Evolutionary conservation across 192 early-diverging fungal genomes (phyloP).

Genomic region (Umbelopsis vinacea): DNA sequence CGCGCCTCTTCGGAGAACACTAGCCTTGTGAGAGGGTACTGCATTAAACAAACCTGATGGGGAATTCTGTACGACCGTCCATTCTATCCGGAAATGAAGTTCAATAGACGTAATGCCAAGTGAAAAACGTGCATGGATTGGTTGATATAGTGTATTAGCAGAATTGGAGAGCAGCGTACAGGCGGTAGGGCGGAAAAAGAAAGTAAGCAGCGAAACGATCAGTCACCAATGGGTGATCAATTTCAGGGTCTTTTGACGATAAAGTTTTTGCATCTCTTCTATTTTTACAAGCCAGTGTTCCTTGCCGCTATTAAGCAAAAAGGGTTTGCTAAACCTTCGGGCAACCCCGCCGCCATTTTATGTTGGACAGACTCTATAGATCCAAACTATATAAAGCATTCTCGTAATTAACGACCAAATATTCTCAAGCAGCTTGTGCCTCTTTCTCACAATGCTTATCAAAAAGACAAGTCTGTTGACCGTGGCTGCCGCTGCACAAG

Average conservation of each 20-base stretch:
- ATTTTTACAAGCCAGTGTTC: too few relatives aligned
- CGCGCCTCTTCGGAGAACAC: neutral
- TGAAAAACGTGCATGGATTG: neutral
- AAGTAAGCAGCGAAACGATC: too few relatives aligned
- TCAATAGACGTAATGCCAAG: neutral
- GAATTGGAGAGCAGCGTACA: neutral
- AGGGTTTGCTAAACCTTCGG: too few relatives aligned
- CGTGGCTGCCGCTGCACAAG: slow-evolving; percentile 2
- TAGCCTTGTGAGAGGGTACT: neutral
- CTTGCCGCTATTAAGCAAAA: too few relatives aligned
- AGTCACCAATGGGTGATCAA: too few relatives aligned
- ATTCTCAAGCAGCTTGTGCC: neutral
- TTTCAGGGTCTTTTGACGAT: too few relatives aligned
- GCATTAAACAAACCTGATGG: neutral
- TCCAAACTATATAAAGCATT: too few relatives aligned
- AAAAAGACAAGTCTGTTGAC: neutral
- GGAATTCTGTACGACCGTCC: neutral
- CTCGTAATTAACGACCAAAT: neutral
- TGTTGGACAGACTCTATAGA: too few relatives aligned
- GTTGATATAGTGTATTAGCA: neutral
- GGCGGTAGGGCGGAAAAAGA: too few relatives aligned
- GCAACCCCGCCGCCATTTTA: too few relatives aligned
- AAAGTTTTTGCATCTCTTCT: too few relatives aligned
- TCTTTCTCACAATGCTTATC: neutral
- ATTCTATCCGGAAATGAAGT: neutral